Percentiles rank a stretch among this genome's conserved stretches.
These are phyloP conservation scores for Mycosphaerella sp. DNA, from an alignment of 2,329 filamentous ascomycete species.

Conservation along the genomic window DNA sequence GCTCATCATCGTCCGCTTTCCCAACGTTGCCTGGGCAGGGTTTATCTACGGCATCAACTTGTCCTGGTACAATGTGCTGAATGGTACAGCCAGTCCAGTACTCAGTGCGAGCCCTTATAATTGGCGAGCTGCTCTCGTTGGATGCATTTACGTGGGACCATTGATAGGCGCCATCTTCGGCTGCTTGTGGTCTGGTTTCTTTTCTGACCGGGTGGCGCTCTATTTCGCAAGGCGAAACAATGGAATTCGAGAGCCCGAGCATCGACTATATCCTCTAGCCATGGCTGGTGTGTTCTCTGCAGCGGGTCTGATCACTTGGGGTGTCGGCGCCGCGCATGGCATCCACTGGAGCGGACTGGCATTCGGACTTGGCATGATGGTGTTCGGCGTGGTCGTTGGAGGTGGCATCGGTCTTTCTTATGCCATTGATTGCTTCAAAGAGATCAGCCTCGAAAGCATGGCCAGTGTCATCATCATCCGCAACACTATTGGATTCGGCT, in stretches of 20 bases:
- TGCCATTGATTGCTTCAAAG: constrained; percentile 41
- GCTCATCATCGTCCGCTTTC: constrained; percentile 32
- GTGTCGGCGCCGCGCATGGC: constrained; percentile 41
- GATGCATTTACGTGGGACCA: constrained; percentile 32
- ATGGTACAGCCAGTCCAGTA: constrained; percentile 36
- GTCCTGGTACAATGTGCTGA: constrained; percentile 31
- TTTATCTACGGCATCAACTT: constrained; percentile 37
- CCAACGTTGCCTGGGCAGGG: constrained; percentile 35
- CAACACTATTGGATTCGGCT: constrained; percentile 44
- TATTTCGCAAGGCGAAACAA: constrained; percentile 34
- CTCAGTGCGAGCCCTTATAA: constrained; percentile 33
- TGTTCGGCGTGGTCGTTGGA: constrained; percentile 38
- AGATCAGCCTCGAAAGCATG: constrained; percentile 41
- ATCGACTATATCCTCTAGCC: constrained; percentile 39
- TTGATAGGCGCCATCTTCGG: constrained; percentile 35
- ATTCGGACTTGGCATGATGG: constrained; percentile 43
- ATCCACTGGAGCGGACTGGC: constrained; percentile 47
- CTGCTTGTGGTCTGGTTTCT: constrained; percentile 31
- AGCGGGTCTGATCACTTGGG: constrained; percentile 35
- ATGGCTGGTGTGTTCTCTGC: constrained; percentile 35
- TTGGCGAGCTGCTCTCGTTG: constrained; percentile 34
- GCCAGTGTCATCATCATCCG: constrained; percentile 44
- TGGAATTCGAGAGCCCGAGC: constrained; percentile 37
- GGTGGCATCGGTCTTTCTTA: constrained; percentile 39
- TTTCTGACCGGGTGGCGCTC: constrained; percentile 33